These are phyloP conservation scores for Phoenix dactylifera DNA, from an alignment of 176 grass and related monocot species.

Conservation along the genomic window DNA sequence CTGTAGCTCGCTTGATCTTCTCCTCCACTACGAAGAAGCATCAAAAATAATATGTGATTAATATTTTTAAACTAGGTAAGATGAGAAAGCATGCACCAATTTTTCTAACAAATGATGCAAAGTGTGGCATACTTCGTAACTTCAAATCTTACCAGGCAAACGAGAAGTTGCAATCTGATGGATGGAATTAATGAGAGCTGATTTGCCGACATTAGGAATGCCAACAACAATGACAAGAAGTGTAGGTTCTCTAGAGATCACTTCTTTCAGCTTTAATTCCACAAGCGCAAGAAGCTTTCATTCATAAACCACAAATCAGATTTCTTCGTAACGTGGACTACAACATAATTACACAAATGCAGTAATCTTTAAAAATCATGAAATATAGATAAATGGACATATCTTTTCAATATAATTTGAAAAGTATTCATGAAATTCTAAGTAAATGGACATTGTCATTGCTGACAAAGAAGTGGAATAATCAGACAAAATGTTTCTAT, in stretches of 20 bases:
- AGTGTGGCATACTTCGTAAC: no score
- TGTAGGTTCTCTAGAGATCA: slow-evolving; percentile 80
- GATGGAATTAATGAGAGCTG: slow-evolving; percentile 86
- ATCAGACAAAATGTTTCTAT: no score
- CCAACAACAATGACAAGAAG: slow-evolving; percentile 96
- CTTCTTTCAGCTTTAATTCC: slow-evolving; percentile 85
- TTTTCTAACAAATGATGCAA: no score
- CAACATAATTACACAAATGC: background rate
- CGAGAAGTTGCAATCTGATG: slow-evolving; percentile 72
- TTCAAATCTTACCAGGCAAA: slow-evolving; percentile 60
- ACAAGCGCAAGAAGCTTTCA: slow-evolving; percentile 68
- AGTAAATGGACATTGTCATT: no score
- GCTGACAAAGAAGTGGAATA: no score
- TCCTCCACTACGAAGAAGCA: slow-evolving; percentile 46
- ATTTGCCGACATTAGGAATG: slow-evolving; percentile 96
- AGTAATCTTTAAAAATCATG: slow-evolving; percentile 1
- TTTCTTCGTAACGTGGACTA: no score
- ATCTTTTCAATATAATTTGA: no score
- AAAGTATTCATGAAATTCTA: no score
- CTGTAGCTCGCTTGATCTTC: slow-evolving; percentile 67
- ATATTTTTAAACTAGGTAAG: no score
- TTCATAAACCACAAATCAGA: slow-evolving; percentile 5
- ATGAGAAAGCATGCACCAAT: no score
- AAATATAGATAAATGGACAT: no score
- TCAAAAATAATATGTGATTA: background rate